phyloP scores from a whole-genome alignment of 2,329 filamentous ascomycete species.

The Cercospora janseana region DNA sequence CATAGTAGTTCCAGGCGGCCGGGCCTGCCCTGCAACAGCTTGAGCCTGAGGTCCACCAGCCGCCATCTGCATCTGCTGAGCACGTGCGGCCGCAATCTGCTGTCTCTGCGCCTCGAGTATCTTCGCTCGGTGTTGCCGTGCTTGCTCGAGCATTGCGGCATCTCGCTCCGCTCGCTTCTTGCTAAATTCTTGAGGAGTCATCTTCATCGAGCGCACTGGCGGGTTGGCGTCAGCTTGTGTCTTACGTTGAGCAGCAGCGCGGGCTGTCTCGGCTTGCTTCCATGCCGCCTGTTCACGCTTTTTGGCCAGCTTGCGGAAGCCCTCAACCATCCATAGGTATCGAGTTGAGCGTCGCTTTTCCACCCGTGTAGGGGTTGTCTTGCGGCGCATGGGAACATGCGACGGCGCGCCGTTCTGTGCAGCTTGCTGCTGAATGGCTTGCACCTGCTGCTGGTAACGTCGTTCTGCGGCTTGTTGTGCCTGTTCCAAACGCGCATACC shows the following conservation, averaged over 20 bases:
- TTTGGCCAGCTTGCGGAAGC: constrained; percentile 92
- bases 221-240: constrained; percentile 42
- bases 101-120: constrained; percentile 38
- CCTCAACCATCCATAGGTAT: constrained; percentile 84
- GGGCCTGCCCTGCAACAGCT: constrained; percentile 31
- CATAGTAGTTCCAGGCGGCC: constrained; percentile 26
- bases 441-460: constrained; percentile 57
- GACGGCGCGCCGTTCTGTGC: constrained; percentile 39
- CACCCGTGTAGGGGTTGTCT: constrained; percentile 77
- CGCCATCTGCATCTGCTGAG: constrained; percentile 33
- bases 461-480: constrained; percentile 60
- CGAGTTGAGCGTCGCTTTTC: constrained; percentile 83
- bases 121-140: constrained; percentile 41
- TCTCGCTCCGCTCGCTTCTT: constrained; percentile 85
- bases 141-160: constrained; percentile 52
- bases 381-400: constrained; percentile 60
- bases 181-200: constrained; percentile 89
- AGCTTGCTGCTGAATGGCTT: constrained; percentile 51
- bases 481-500: constrained; percentile 61
- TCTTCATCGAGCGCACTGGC: constrained; percentile 45
- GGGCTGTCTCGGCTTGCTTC: constrained; percentile 74
- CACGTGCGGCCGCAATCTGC: constrained; percentile 40
- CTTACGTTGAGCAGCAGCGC: constrained; percentile 77
- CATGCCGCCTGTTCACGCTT: constrained; percentile 82
- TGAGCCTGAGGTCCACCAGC: constrained; percentile 32